A percentile compares a stretch with the other conserved stretches of the same genome.
phyloP scores from a whole-genome alignment of 306 rosid genomes.

The Canavalia gladiata region DNA sequence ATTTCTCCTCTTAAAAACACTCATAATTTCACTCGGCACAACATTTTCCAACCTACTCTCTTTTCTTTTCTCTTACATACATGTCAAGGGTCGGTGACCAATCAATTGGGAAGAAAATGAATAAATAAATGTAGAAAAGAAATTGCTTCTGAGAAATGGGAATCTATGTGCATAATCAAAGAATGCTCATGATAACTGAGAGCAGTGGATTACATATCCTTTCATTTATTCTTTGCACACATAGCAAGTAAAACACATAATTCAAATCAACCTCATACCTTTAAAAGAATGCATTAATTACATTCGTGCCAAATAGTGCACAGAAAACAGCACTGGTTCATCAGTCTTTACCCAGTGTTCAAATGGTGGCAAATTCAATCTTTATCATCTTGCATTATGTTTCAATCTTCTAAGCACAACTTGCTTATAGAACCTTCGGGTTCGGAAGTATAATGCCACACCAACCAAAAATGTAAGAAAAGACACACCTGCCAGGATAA shows the following conservation, averaged over 20 bases:
- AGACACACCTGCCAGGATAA: constrained; percentile 76
- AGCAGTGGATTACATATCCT: background rate
- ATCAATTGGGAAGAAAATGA: background rate
- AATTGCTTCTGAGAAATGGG: background rate
- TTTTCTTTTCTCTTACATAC: constrained; percentile 1
- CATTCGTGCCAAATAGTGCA: constrained; percentile 31
- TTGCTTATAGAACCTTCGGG: constrained; percentile 66
- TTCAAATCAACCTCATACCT: constrained; percentile 16
- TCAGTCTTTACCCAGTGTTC: constrained; percentile 43
- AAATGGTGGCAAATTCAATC: constrained; percentile 26
- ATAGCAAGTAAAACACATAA: constrained; percentile 29
- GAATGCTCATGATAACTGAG: constrained; percentile 24
- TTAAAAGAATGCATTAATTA: background rate
- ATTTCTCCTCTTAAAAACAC: background rate
- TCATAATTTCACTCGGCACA: background rate
- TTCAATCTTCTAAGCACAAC: constrained; percentile 62
- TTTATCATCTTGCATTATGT: constrained; percentile 47
- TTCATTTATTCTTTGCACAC: background rate
- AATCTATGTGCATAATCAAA: constrained; percentile 31
- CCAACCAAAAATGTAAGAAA: constrained; percentile 70
- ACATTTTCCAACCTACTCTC: background rate
- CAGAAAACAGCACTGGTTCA: constrained; percentile 41
- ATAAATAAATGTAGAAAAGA: background rate
- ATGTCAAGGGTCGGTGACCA: background rate
- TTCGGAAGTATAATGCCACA: constrained; percentile 66